Conservation (phyloP, 2,329 filamentous ascomycete species). For the Diaporthe ilicicola region DNA sequence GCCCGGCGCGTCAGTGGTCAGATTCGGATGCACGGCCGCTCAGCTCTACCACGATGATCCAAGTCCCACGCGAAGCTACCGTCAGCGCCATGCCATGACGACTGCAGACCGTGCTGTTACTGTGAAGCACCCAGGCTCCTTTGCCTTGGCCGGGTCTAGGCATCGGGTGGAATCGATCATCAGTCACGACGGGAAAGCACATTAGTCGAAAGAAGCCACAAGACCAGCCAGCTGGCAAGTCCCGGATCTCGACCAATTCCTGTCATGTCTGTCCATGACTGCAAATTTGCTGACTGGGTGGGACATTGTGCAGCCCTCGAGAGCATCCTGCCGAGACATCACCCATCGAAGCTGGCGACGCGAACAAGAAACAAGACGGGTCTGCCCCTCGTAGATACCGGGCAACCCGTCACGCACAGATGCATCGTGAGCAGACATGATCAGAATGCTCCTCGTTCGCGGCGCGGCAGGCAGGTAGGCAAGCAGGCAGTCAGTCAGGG, state of each 20-base stretch:
- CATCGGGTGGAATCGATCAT: constrained; percentile 11
- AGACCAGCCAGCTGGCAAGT: constrained; percentile 2
- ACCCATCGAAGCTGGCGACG: neutral
- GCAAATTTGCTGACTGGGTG: neutral
- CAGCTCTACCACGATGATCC: constrained; percentile 24
- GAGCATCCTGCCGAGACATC: neutral
- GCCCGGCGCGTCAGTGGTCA: constrained; percentile 18
- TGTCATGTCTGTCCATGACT: neutral
- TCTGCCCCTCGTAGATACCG: neutral
- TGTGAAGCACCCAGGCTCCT: neutral
- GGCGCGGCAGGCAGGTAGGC: constrained; percentile 9
- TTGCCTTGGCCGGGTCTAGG: neutral
- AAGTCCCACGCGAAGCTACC: constrained; percentile 16
- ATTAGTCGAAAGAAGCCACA: neutral
- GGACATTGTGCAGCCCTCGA: neutral
- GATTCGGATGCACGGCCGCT: constrained; percentile 25
- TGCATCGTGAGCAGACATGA: neutral
- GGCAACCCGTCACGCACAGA: neutral
- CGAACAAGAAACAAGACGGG: neutral
- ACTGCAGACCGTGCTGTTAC: neutral
- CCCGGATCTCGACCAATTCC: neutral
- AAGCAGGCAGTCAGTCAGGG: neutral
- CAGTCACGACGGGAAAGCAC: constrained; percentile 4
- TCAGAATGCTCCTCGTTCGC: neutral
- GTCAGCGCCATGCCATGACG: constrained; percentile 1